A percentile compares a stretch with the other conserved stretches of the same genome.
Evolutionary conservation across 208 protist species (phyloP).

Genomic region (Leptomonas pyrrhocoris): DNA sequence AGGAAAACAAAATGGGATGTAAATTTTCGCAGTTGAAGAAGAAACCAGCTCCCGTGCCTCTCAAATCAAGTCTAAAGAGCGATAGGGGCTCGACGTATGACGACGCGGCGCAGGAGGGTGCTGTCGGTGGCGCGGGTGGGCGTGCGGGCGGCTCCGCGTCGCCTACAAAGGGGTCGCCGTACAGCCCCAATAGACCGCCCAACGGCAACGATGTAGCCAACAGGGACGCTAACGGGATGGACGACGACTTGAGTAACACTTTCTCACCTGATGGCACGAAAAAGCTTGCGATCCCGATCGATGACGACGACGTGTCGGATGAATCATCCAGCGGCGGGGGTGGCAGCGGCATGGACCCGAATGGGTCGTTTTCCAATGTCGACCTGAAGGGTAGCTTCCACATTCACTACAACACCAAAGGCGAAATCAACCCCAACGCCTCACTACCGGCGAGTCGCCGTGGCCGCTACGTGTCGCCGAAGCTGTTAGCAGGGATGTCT

Average conservation of each 20-base stretch:
- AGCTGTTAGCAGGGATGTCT: constrained; percentile 26
- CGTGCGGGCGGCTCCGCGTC: too few species aligned
- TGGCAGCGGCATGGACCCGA: constrained; percentile 16
- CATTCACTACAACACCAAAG: constrained; percentile 33
- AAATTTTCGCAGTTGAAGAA: not conserved
- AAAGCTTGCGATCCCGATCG: not conserved
- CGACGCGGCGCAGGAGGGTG: not conserved
- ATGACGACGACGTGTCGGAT: not conserved
- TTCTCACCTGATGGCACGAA: not conserved
- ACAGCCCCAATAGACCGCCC: not conserved
- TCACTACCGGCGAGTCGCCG: constrained; percentile 19
- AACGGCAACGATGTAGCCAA: not conserved
- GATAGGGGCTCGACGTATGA: not conserved
- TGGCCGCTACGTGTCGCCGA: constrained; percentile 16
- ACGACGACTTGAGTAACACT: not conserved
- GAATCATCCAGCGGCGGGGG: not conserved
- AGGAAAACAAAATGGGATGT: constrained; percentile 16
- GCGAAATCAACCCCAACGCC: constrained; percentile 19
- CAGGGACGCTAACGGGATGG: constrained; percentile 4
- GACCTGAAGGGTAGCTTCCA: constrained; percentile 42
- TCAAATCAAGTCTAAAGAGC: not conserved
- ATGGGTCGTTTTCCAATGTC: constrained; percentile 30
- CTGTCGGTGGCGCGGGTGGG: too few species aligned
- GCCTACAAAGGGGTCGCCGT: not conserved
- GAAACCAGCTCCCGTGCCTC: not conserved